phyloP scores from a whole-genome alignment of 805 yeast genomes.

The Blastobotrys robertii region DNA sequence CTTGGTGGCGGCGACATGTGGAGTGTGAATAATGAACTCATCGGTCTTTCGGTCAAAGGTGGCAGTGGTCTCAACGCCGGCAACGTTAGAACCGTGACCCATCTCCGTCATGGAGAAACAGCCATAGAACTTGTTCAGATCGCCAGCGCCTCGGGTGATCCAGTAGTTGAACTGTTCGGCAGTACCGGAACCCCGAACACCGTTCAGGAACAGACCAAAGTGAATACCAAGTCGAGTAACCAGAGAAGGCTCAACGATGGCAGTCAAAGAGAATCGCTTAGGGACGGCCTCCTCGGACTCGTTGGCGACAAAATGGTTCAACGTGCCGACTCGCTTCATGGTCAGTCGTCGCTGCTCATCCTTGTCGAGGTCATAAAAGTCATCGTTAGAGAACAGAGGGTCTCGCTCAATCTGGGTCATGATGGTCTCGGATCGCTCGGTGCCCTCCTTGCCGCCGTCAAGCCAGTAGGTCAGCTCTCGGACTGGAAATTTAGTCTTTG shows the following conservation, averaged over 20 bases:
- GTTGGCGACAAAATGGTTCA: slow-evolving; percentile 15
- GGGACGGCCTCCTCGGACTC: slow-evolving; percentile 21
- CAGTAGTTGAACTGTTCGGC: slow-evolving; percentile 75
- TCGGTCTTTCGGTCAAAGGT: slow-evolving; percentile 57
- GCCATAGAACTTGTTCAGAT: slow-evolving; percentile 43
- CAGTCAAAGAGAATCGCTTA: slow-evolving; percentile 20
- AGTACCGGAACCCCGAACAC: slow-evolving; percentile 83
- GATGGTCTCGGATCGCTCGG: slow-evolving; percentile 32
- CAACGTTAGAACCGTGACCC: slow-evolving; percentile 91
- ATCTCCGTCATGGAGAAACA: slow-evolving; percentile 92
- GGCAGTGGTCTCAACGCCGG: slow-evolving; percentile 89
- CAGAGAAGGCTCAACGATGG: slow-evolving; percentile 56
- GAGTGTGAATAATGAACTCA: slow-evolving; percentile 71
- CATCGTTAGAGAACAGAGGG: slow-evolving; percentile 38
- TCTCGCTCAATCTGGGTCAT: slow-evolving; percentile 43
- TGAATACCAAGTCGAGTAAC: slow-evolving; percentile 83
- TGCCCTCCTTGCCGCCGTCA: slow-evolving; percentile 33
- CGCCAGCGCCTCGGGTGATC: slow-evolving; percentile 48
- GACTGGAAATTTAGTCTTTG: slow-evolving; percentile 27
- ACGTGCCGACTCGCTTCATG: slow-evolving; percentile 24
- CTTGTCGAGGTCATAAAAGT: slow-evolving; percentile 40
- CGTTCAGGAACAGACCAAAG: slow-evolving; percentile 71
- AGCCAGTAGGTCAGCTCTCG: slow-evolving; percentile 34
- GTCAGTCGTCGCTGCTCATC: slow-evolving; percentile 31
- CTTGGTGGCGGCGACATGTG: slow-evolving; percentile 85